Conservation (phyloP, 352 stramenopile genomes). For the Globisporangium viniferum region DNA sequence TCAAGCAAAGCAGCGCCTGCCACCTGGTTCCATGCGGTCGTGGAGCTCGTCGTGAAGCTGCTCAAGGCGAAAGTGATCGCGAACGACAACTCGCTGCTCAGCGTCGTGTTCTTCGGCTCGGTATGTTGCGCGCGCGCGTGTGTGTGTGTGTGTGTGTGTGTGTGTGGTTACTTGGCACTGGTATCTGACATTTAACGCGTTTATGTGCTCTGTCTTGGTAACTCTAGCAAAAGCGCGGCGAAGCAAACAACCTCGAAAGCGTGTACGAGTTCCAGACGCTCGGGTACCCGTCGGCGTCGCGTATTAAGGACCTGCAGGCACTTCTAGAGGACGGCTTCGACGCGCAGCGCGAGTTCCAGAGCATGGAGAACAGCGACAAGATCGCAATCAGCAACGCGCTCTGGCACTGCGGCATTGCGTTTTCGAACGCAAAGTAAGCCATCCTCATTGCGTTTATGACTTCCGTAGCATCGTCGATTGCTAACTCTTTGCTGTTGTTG, state of each 20-base stretch:
- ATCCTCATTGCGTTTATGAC: neutral
- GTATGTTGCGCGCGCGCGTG: conserved; percentile 21
- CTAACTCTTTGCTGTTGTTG: neutral
- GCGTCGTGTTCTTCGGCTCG: conserved; percentile 76
- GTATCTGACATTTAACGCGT: too few relatives aligned
- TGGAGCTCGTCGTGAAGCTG: conserved; percentile 65
- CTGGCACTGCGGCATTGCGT: conserved; percentile 80
- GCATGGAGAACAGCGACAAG: conserved; percentile 56
- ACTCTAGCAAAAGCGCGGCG: conserved; percentile 54
- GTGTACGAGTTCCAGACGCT: conserved; percentile 79
- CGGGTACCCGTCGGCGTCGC: conserved; percentile 60
- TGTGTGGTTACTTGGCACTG: too few relatives aligned
- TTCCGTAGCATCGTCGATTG: neutral
- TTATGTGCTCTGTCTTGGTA: neutral
- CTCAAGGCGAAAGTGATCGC: conserved; percentile 79
- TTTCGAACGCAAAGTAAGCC: conserved; percentile 73
- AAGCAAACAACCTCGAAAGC: conserved; percentile 54
- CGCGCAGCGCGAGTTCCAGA: conserved; percentile 39
- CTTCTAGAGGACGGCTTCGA: conserved; percentile 41
- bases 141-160: neutral
- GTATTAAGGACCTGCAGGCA: conserved; percentile 74
- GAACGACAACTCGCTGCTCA: conserved; percentile 75
- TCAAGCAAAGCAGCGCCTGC: conserved; percentile 17
- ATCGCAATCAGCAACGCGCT: conserved; percentile 79
- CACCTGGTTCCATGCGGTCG: conserved; percentile 73